Evolutionary conservation across 2,329 filamentous ascomycete genomes (phyloP), one percentile per base, ranked within the genome.

Genomic region (Calonectria pseudoreteaudii): DNA sequence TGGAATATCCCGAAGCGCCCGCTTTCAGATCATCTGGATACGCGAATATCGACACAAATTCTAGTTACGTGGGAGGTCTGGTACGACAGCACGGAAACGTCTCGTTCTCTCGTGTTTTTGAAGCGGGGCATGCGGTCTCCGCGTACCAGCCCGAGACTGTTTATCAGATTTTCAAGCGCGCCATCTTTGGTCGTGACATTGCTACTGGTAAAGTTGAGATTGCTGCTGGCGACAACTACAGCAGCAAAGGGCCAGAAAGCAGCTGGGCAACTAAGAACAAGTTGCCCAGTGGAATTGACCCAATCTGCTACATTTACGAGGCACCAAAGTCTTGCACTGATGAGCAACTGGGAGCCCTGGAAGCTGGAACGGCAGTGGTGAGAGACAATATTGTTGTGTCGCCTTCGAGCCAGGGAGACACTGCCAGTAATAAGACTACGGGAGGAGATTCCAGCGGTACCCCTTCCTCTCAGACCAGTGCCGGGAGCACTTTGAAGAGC

Each of bases 11-110:
- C 26, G 81, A 87, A 56, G 81, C 83, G 2, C 75, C 79, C 18
- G 75, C 84, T 14, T 96, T 95, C 81, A 85, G 87, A 3, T 82
- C 85, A 0, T 91, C 94, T 0, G 94, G 93, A 0, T 96, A 96
- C 81, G 89, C 90, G 0, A 89, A 92, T 11, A 90, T 96, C 72
- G 84, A 90, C 10, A 91, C 93, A 20, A 93, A 94, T 78, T 87
- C 86, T 10, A 87, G 88, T 6, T 92, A 92, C 83, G 89, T 91
- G 78, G 93, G 90, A 38, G 94, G 94, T n/a, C 89, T 91, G 67
- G 93, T 94, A 0, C 89, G 94, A 5, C 93, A 96, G 81, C 93
- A 91, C 78, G 94, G 93, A 3, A 94, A 94, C 76, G 88, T 93
- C 65, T 91, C 88, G 4, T 93, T 93, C 82, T 90, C 89, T 20